Conservation (phyloP, 2,329 filamentous ascomycete species). For the Aspergillus amoenus region DNA sequence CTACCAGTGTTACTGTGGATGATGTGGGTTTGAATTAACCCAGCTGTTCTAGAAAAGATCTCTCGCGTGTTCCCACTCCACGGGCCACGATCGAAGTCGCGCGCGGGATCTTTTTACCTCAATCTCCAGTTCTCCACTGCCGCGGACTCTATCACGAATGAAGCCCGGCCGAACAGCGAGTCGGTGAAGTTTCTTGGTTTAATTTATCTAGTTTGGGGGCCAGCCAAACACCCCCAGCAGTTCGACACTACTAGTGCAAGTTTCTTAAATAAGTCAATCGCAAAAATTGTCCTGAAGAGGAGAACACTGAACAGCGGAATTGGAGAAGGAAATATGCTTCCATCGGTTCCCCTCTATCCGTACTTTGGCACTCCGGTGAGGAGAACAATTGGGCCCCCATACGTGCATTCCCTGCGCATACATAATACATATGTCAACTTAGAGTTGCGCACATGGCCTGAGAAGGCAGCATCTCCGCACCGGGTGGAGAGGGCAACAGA, state of each 20-base stretch:
- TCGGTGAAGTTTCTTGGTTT: too few species aligned
- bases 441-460: background rate
- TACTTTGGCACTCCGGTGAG: background rate
- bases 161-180: too few species aligned
- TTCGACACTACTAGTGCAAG: too few species aligned
- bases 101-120: background rate
- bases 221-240: too few species aligned
- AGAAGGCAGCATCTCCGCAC: constrained; percentile 21
- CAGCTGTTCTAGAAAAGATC: background rate
- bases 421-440: background rate
- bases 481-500: constrained; percentile 16
- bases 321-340: background rate
- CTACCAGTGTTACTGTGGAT: background rate
- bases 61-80: background rate
- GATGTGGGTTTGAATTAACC: background rate
- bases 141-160: background rate
- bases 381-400: background rate
- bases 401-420: background rate
- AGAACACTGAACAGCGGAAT: background rate
- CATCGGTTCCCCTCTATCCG: background rate
- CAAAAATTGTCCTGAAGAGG: background rate
- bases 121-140: background rate
- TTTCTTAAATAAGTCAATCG: background rate
- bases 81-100: background rate
- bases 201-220: too few species aligned